Base-by-base conservation (phyloP, 768 basidiomycete species). In the Lentinula detonsa region DNA sequence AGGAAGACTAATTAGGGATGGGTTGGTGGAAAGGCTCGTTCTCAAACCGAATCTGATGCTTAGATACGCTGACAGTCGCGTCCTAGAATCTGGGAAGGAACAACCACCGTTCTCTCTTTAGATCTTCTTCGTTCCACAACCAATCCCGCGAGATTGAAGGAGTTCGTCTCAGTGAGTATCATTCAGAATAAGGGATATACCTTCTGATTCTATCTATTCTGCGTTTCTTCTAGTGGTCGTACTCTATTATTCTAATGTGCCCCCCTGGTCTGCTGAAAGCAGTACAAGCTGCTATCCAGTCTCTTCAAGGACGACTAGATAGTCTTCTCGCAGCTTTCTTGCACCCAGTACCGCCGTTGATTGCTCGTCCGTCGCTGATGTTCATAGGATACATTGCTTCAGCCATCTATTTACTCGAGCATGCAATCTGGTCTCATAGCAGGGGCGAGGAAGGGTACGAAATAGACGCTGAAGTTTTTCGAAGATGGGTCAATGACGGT, bases 61-160 rank as follows among this genome's bases (percentile, higher is more conserved):
- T 21, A n/a, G 16, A 11, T 18, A 5, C 23, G 6, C 31, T 51
- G 4, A 28, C 40, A 9, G 54, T 42, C n/a, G 13, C 3, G n/a
- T 51, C 33, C 46, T 61, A 81, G 80, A 65, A 90, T 93, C 45
- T 92, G 90, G 90, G 91, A 92, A 71, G 90, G 88, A 0, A 90
- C 89, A 0, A 77, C 80, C 13, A 82, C 81, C 0, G 87, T 91
- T 3, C 78, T 91, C 4, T 78, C 88, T 1, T 71, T 91, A 54
- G 90, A 93, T 68, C 73, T 91, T 42, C 73, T 82, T 8, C 75
- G 88, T 51, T 84, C 83, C 4, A 76, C 81, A 21, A 72, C 73
- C 48, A 80, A 84, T 63, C 75, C 75, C 15, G 62, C 63, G 1
- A 75, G 76, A 1, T 63, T 86, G 59, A 65, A 70, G 13, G 74